Base-by-base conservation (phyloP, 1,139 yeast genomes). In the Lipomyces yarrowii region DNA sequence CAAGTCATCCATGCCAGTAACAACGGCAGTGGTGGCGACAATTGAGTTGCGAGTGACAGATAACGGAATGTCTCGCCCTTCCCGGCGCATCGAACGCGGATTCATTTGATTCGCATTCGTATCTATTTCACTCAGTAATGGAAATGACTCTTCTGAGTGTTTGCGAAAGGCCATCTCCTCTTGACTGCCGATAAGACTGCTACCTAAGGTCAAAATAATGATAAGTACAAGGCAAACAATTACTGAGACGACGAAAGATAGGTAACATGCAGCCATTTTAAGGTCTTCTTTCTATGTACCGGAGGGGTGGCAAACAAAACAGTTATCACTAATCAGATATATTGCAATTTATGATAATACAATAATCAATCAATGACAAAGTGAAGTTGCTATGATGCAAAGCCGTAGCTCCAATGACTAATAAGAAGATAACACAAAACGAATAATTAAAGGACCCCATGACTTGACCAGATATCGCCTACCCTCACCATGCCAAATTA, bases 401-500 rank as follows among this genome's bases (percentile, higher is more conserved):
- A 52, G 6, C 23, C 4, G 57, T 21, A 56, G 42, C 37, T 35
- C 57, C 32, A 30, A 30, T 56, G 46, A 48, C n/a, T n/a, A n/a
- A 39, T 26, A 51, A 57, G 26, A 56, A 35, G 42, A 60, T 57
- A 55, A n/a, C 21, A 18, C 54, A 26, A 32, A 54, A 21, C 23
- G 33, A 42, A 32, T 35, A 33, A 26, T 35, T 54, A 52, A 30
- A 32, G 56, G 55, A 42, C 35, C 21, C 63, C 18, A 56, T 42
- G 48, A 48, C 30, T 56, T 53, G 52, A 53, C 33, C 42, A 53
- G 37, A 61, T 53, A 33, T 37, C 21, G 51, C 56, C 42, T 42
- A 57, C 30, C 54, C 46, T 53, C 46, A 54, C 60, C 64, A 58
- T 39, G 48, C 56, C 59, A 32, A 58, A 39, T 62, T 18, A 55